These are phyloP conservation scores for Saccharomycopsis hybrid DNA, from an alignment of 1,139 yeast species.

Conservation along the genomic window DNA sequence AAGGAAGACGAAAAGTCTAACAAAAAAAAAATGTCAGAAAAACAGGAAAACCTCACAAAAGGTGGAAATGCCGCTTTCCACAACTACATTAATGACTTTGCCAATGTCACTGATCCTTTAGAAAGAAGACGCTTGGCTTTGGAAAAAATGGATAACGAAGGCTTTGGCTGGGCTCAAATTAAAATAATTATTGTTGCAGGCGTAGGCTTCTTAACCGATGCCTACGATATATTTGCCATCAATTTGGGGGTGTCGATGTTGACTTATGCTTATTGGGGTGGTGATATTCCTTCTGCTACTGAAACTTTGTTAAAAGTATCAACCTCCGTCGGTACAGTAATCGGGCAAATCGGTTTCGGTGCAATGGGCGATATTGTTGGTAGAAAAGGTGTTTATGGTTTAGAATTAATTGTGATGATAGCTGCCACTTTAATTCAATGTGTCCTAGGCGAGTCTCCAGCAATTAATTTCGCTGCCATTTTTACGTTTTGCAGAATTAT, in stretches of 20 bases:
- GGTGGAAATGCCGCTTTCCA: slow-evolving; percentile 93
- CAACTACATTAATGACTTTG: slow-evolving; percentile 75
- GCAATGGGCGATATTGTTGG: slow-evolving; percentile 78
- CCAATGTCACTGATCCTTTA: slow-evolving; percentile 78
- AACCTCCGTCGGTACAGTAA: slow-evolving; percentile 89
- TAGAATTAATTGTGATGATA: slow-evolving; percentile 78
- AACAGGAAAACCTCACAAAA: slow-evolving; percentile 34
- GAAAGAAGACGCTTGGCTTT: slow-evolving; percentile 87
- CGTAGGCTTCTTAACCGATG: slow-evolving; percentile 89
- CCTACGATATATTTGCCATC: slow-evolving; percentile 87
- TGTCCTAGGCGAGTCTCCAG: slow-evolving; percentile 62
- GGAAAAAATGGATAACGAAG: slow-evolving; percentile 79
- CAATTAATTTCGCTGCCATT: slow-evolving; percentile 64
- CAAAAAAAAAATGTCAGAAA: too few species aligned
- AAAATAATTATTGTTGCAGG: slow-evolving; percentile 88
- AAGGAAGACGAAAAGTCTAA: too few species aligned
- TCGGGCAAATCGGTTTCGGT: slow-evolving; percentile 89
- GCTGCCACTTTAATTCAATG: slow-evolving; percentile 75
- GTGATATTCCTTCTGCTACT: slow-evolving; percentile 58
- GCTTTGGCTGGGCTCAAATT: slow-evolving; percentile 83
- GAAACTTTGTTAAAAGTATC: slow-evolving; percentile 74
- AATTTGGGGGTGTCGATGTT: slow-evolving; percentile 74
- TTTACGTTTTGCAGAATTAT: slow-evolving; percentile 68
- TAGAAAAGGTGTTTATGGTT: slow-evolving; percentile 82
- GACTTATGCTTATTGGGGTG: slow-evolving; percentile 65